These are phyloP conservation scores for Fallopia convolvulus DNA, from an alignment of 148 eudicot genomes.

Conservation along the genomic window DNA sequence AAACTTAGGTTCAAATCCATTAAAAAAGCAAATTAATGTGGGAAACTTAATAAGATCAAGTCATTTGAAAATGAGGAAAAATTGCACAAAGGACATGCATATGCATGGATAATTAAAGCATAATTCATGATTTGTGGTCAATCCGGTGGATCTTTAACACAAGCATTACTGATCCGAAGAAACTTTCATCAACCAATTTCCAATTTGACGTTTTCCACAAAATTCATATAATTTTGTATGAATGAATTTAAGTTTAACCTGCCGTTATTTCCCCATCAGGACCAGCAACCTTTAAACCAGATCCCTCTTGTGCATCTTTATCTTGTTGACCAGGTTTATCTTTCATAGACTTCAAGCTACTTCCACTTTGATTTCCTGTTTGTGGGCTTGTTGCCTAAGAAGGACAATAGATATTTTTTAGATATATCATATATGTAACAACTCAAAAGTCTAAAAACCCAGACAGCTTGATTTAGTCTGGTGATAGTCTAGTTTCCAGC, in stretches of 20 bases:
- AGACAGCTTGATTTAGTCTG: conserved; percentile 5
- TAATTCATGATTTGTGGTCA: not conserved
- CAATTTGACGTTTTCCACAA: too few relatives aligned
- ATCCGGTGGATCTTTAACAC: not conserved
- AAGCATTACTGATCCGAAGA: not conserved
- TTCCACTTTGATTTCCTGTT: conserved; percentile 67
- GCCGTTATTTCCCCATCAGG: conserved; percentile 94
- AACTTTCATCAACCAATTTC: not conserved
- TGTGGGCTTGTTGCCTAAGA: conserved; percentile 89
- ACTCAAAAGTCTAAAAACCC: not conserved
- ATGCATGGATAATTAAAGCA: not conserved
- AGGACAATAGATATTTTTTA: not conserved
- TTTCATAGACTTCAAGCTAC: conserved; percentile 84
- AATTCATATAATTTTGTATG: not conserved
- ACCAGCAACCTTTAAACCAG: conserved; percentile 81
- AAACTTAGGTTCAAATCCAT: not conserved
- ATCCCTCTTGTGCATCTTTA: conserved; percentile 73
- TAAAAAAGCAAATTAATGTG: not conserved
- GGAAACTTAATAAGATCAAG: not conserved
- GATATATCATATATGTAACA: not conserved
- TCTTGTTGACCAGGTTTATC: conserved; percentile 68
- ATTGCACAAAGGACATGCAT: not conserved
- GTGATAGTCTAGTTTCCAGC: not conserved
- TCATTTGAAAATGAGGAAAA: not conserved
- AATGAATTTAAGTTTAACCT: conserved; percentile 31